Conservation (phyloP, 305 asterid species). For the Solanum chacoense region DNA sequence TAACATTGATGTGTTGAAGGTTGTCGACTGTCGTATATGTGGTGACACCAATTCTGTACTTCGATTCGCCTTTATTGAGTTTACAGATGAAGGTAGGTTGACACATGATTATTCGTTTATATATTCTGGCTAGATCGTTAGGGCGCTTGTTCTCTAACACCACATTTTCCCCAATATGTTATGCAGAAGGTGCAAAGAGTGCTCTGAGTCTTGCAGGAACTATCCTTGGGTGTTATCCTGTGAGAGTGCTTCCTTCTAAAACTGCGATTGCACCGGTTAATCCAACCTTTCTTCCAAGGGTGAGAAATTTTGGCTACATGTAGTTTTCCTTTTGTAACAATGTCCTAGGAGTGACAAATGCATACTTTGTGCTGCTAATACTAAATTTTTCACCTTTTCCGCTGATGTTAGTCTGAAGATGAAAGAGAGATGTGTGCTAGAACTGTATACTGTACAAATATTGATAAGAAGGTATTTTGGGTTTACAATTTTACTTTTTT, state of each 20-base stretch:
- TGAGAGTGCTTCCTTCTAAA: slow-evolving; percentile 84
- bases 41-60: slow-evolving; percentile 96
- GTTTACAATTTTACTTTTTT: not conserved
- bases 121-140: not conserved
- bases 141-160: slow-evolving; percentile 1
- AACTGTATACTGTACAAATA: slow-evolving; percentile 92
- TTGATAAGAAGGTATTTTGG: slow-evolving; percentile 65
- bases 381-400: not conserved
- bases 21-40: slow-evolving; percentile 90
- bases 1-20: slow-evolving; percentile 33
- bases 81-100: slow-evolving; percentile 65
- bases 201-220: slow-evolving; percentile 90
- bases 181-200: slow-evolving; percentile 85
- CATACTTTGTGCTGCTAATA: not conserved
- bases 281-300: slow-evolving; percentile 96
- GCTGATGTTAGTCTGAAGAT: slow-evolving; percentile 64
- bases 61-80: slow-evolving; percentile 84
- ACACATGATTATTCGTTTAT: slow-evolving; percentile 5
- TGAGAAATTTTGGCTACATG: slow-evolving; percentile 19
- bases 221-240: slow-evolving; percentile 92
- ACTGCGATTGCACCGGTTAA: slow-evolving; percentile 98
- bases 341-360: not conserved
- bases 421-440: slow-evolving; percentile 98
- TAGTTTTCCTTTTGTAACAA: not conserved
- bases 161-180: slow-evolving; percentile 7